Conservation (phyloP, 169 alveolate species). For the Cryptosporidium meleagridis region DNA sequence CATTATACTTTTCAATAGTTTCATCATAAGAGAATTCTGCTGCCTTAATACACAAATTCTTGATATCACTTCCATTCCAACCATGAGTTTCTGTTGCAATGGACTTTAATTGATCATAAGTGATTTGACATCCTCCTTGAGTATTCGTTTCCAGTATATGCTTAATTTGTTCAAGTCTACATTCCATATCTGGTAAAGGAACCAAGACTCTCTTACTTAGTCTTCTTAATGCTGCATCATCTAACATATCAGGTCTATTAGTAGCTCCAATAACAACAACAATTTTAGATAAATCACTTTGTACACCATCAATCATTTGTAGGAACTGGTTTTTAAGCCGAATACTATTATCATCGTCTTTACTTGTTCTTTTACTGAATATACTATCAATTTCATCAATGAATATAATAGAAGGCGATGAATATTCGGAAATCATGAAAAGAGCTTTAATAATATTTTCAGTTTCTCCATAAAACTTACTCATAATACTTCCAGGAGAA, state of each 20-base stretch:
- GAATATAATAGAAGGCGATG: slow-evolving; percentile 92
- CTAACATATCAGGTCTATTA: slow-evolving; percentile 94
- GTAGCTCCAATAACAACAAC: slow-evolving; percentile 94
- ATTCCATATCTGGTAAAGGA: slow-evolving; percentile 91
- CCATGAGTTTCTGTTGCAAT: slow-evolving; percentile 83
- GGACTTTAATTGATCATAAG: slow-evolving; percentile 82
- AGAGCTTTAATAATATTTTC: slow-evolving; percentile 92
- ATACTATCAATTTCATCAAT: slow-evolving; percentile 95
- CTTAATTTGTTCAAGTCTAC: slow-evolving; percentile 87
- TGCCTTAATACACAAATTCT: slow-evolving; percentile 86
- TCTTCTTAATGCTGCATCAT: slow-evolving; percentile 95
- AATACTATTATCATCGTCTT: slow-evolving; percentile 91
- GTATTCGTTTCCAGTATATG: slow-evolving; percentile 84
- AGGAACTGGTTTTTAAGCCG: slow-evolving; percentile 92
- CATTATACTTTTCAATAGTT: slow-evolving; percentile 84
- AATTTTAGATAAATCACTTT: slow-evolving; percentile 83
- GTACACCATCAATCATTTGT: slow-evolving; percentile 94
- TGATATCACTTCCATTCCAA: slow-evolving; percentile 89
- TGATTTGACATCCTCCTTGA: slow-evolving; percentile 80
- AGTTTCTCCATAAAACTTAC: slow-evolving; percentile 94
- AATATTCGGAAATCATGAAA: slow-evolving; percentile 89
- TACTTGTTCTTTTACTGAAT: slow-evolving; percentile 87
- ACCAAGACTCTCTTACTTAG: slow-evolving; percentile 91
- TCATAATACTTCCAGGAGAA: slow-evolving; percentile 91
- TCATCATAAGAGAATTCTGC: slow-evolving; percentile 90